Evolutionary conservation across 208 protist genomes (phyloP).

Genomic region (Hexamita inflata): DNA sequence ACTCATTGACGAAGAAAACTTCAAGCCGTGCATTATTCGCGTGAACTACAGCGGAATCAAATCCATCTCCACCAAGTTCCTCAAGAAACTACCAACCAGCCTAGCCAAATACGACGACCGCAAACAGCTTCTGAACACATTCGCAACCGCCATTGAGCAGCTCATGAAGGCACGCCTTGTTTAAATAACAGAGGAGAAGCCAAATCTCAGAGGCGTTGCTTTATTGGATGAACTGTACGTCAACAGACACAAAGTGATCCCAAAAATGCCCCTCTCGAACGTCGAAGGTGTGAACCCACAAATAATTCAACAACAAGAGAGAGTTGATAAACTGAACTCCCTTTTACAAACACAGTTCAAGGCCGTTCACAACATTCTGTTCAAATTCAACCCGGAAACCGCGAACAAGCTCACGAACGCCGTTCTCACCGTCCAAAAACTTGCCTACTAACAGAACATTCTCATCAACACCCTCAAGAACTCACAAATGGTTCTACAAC

Average conservation of each 20-base stretch:
- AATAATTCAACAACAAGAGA: neutral
- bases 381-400: neutral
- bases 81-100: neutral
- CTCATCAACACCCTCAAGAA: neutral
- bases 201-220: no score
- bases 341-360: neutral
- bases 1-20: no score
- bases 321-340: neutral
- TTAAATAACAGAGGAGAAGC: no score
- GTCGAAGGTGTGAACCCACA: neutral
- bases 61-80: neutral
- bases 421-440: neutral
- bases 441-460: neutral
- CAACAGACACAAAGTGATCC: neutral
- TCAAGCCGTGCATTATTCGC: neutral
- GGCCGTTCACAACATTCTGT: neutral
- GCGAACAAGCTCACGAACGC: neutral
- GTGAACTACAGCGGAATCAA: neutral
- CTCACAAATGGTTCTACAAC: neutral
- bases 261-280: neutral
- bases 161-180: no score
- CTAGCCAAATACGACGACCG: neutral
- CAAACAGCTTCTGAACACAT: neutral
- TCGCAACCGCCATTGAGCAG: neutral
- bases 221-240: neutral